Base-by-base conservation (phyloP, 2,329 filamentous ascomycete genomes). In the Knoxdaviesia proteae region DNA sequence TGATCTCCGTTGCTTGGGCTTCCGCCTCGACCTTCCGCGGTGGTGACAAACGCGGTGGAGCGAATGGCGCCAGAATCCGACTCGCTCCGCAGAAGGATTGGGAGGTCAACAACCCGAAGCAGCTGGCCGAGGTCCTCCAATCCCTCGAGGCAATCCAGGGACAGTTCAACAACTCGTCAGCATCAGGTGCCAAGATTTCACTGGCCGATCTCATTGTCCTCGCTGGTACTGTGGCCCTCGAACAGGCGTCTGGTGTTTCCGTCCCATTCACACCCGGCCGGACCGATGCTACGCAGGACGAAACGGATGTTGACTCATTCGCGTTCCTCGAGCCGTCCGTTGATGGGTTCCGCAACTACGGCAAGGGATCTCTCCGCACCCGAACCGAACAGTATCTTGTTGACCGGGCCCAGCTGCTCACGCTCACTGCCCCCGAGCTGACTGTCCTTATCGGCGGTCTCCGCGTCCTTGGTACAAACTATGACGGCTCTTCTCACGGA, bases 291-390 rank as follows among this genome's bases (percentile, higher is more conserved):
- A 66, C 74, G 0, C 69, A 79, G 56, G 77, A 82, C 53, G 68
- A 83, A 60, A 86, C 81, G 6, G 80, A 87, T 44, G 60, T 67
- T 20, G 54, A 69, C 49, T 74, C 76, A 1, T 75, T 82, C 54
- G 56, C 55, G 45, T 66, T 78, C 60, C 69, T 87, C 32, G 71
- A 84, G 64, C 80, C 81, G 1, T 50, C 63, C 32, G 69, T 68
- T n/a, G 81, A 87, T 48, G 79, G 77, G 5, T 86, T 87, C 79
- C 78, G 80, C 54, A 86, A 81, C 69, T 84, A 80, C 55, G 80
- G 79, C 53, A 64, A 69, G 49, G 70, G 70, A 2, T 74, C 67
- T 3, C 46, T 59, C 1, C 73, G 75, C 37, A 76, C 75, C 33
- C 67, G 65, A 50, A 68, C 73, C 6, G 81, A 87, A 62, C 69